Conservation (phyloP, 495 filamentous ascomycete species). For the Neurospora pannonica region DNA sequence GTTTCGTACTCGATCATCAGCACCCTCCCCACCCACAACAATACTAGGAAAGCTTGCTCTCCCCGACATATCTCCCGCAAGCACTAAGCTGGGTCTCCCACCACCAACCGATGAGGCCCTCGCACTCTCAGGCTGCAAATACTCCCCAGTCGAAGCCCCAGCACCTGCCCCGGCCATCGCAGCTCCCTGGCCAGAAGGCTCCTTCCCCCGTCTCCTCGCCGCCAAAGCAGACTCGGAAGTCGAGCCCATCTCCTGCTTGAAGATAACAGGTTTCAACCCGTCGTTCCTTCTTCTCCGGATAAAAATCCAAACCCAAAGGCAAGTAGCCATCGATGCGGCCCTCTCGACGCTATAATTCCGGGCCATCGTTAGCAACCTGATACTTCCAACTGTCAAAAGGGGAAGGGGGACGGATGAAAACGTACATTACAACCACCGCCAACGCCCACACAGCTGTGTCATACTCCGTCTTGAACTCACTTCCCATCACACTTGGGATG, state of each 20-base stretch:
- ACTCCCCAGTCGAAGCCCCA: not conserved
- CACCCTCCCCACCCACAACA: not conserved
- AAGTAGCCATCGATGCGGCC: not conserved
- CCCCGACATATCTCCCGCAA: not conserved
- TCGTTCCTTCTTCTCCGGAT: not conserved
- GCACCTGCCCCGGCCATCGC: not conserved
- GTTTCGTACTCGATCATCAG: not conserved
- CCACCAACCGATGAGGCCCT: not conserved
- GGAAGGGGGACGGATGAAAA: not conserved
- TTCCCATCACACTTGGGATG: not conserved
- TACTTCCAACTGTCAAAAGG: not conserved
- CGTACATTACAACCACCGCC: not conserved
- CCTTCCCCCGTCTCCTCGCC: not conserved
- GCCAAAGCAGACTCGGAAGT: not conserved
- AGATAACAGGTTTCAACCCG: not conserved
- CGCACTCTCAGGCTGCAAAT: not conserved
- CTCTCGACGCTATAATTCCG: not conserved
- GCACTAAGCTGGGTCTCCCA: not conserved
- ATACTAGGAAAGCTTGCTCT: not conserved
- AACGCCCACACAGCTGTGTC: not conserved
- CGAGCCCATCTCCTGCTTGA: not conserved
- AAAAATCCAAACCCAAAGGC: not conserved
- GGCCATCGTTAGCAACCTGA: not conserved
- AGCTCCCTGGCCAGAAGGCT: not conserved
- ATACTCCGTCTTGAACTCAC: not conserved